These are phyloP conservation scores for Fusarium illudens DNA, from an alignment of 2,329 filamentous ascomycete genomes.

Conservation along the genomic window DNA sequence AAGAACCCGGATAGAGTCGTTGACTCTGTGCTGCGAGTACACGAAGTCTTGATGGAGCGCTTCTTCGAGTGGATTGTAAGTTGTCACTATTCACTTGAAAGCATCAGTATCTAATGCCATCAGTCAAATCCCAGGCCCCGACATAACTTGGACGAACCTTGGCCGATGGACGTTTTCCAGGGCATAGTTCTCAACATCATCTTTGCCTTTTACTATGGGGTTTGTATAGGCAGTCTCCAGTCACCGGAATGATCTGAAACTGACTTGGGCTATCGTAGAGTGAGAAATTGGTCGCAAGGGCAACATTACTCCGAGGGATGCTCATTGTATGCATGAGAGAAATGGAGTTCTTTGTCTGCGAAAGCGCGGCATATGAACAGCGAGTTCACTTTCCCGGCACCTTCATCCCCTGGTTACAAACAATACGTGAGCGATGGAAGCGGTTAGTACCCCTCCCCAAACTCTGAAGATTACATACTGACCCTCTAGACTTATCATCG, in stretches of 20 bases:
- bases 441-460: constrained; percentile 36
- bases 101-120: not conserved
- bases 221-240: constrained; percentile 20
- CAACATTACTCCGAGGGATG: constrained; percentile 47
- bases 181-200: constrained; percentile 50
- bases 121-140: constrained; percentile 31
- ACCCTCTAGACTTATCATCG: constrained; percentile 44
- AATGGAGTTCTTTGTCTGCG: constrained; percentile 48
- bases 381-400: constrained; percentile 47
- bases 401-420: constrained; percentile 49
- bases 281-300: constrained; percentile 44
- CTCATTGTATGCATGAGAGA: constrained; percentile 48
- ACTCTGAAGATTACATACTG: not conserved
- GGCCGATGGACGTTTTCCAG: constrained; percentile 47
- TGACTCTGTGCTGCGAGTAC: constrained; percentile 43
- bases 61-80: constrained; percentile 44
- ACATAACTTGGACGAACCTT: constrained; percentile 27
- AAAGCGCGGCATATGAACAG: constrained; percentile 48
- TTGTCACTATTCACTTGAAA: not conserved
- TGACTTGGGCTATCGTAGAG: constrained; percentile 39
- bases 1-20: constrained; percentile 40
- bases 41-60: constrained; percentile 45
- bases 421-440: constrained; percentile 47
- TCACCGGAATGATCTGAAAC: fast-evolving
- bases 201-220: constrained; percentile 50